Evolutionary conservation across 768 basidiomycete species (phyloP).

Genomic region (Paxillus rubicundulus): DNA sequence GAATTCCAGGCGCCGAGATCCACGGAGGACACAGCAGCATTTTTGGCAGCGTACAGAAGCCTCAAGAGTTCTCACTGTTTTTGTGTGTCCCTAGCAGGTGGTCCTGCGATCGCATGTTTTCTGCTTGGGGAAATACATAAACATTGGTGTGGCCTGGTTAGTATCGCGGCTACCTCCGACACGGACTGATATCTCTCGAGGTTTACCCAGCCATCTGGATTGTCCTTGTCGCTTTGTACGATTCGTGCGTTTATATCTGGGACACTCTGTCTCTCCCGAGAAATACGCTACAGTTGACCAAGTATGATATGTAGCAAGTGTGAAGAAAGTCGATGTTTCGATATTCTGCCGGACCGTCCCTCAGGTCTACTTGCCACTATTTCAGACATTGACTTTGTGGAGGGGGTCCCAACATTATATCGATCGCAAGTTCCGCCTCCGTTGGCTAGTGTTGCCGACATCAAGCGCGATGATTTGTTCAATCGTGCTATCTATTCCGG

Average conservation of each 20-base stretch:
- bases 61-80: conserved; percentile 14
- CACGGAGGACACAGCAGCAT: conserved; percentile 5
- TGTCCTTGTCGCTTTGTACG: background rate
- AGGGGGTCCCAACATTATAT: no score
- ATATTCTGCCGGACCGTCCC: no score
- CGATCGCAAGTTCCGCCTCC: no score
- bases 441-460: no score
- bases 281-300: no score
- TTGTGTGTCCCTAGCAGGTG: conserved; percentile 7
- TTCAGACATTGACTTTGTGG: no score
- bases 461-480: no score
- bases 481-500: no score
- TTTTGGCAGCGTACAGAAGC: conserved; percentile 7
- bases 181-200: background rate
- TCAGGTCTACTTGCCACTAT: no score
- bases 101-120: conserved; percentile 35
- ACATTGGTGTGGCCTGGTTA: conserved; percentile 21
- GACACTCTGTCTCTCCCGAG: no score
- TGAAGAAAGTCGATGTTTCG: no score
- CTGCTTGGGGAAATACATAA: conserved; percentile 34
- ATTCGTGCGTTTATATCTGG: background rate
- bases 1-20: conserved; percentile 8
- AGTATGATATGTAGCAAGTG: no score
- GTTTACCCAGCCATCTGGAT: background rate
- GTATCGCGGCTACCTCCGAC: conserved; percentile 15